Evolutionary conservation across 2,329 filamentous ascomycete species (phyloP).

Genomic region (Trematosphaeria pertusa): DNA sequence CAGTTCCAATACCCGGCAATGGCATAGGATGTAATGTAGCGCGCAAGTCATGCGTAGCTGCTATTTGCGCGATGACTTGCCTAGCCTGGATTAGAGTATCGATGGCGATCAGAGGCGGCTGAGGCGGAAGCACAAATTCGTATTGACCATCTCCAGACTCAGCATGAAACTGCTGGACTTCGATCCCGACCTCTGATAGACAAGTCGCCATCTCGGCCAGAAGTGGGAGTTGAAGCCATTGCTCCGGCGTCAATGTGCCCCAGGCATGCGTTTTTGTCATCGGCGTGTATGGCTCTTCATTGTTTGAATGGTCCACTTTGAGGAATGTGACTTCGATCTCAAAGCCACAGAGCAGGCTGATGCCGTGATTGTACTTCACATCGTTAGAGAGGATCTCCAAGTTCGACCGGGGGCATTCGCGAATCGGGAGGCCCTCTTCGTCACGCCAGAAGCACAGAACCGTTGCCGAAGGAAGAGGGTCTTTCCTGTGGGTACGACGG

Average conservation of each 20-base stretch:
- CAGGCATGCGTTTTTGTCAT: conserved; percentile 72
- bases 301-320: conserved; percentile 48
- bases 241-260: conserved; percentile 70
- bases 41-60: conserved; percentile 66
- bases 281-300: conserved; percentile 51
- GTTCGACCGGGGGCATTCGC: conserved; percentile 65
- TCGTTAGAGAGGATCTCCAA: conserved; percentile 58
- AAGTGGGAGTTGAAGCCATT: conserved; percentile 65
- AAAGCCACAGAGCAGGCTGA: conserved; percentile 74
- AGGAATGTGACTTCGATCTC: conserved; percentile 83
- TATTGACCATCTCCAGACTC: conserved; percentile 78
- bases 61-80: conserved; percentile 71
- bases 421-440: conserved; percentile 58
- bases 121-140: conserved; percentile 73
- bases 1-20: conserved; percentile 67
- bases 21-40: conserved; percentile 80
- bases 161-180: conserved; percentile 75
- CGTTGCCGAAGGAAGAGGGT: conserved; percentile 63
- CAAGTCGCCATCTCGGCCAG: conserved; percentile 70
- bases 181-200: conserved; percentile 68
- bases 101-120: conserved; percentile 69
- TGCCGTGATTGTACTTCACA: conserved; percentile 58
- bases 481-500: conserved; percentile 57
- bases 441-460: conserved; percentile 72
- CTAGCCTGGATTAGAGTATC: conserved; percentile 75